Base-by-base conservation (phyloP, 371 early-diverging fungal species). In the Lichtheimia ramosa region DNA sequence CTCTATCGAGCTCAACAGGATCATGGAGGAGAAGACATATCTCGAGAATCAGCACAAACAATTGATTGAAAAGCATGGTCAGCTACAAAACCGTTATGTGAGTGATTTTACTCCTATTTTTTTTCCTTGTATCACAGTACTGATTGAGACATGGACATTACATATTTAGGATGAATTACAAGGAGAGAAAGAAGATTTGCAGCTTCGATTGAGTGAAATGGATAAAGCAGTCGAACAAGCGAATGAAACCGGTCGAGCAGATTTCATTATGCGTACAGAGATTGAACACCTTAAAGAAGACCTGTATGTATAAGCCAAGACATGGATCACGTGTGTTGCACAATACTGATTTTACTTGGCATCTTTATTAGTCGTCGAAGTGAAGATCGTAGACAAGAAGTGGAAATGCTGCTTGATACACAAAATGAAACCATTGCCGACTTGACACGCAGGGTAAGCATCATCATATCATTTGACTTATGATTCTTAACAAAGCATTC, bases 231-330 rank as follows among this genome's bases (percentile, higher is more conserved):
- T 87, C 12, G 82, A 85, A 14, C 83, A 85, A 41, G 87, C 91
- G 10, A 80, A 85, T 58, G 87, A 92, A 64, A 86, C 87, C 27
- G 95, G 94, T 20, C 88, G 86, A 63, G 81, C 89, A 7, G 96
- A 97, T 60, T 90, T 91, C 53, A 66, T 96, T 48, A 82, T 94
- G 82, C 78, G 87, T 50, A 84, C 92, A 16, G 96, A 97, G 66
- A 93, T 95, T 59, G 92, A 93, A 40, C 85, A 87, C 54, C 72
- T 96, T 66, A 91, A 91, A 60, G 83, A 84, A 50, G 92, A 94
- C 48, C 68, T 96, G 89, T 91, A 84, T 76, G 46, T 34, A 34
- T 5, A 34, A 34, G 34, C 34, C 34, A 34, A 34, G 34, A 34
- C 10, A 8, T 34, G 10, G 34, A 34, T 34, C 34, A 34, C 34